phyloP scores from a whole-genome alignment of 345 rosid genomes.

The Physaria fendleri region DNA sequence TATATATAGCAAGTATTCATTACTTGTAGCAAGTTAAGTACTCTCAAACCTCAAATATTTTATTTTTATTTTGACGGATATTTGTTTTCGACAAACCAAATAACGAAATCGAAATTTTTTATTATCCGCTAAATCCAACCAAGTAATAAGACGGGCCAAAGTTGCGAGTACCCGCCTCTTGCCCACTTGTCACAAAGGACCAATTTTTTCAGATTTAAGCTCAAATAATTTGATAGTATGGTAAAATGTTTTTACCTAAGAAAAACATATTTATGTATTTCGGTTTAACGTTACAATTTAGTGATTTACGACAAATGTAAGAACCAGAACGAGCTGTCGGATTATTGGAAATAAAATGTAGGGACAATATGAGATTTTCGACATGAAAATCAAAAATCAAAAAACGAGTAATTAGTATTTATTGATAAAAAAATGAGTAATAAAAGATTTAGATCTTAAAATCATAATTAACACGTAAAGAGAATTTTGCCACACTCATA shows the following conservation, averaged over 20 bases:
- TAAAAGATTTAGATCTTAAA: not conserved
- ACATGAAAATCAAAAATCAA: not conserved
- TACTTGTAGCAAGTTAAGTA: no score
- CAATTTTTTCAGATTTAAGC: not conserved
- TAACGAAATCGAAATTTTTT: no score
- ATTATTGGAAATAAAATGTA: not conserved
- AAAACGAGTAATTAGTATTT: not conserved
- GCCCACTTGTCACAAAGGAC: no score
- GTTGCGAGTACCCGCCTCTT: no score
- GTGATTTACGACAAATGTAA: not conserved
- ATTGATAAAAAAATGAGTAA: not conserved
- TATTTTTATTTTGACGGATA: no score
- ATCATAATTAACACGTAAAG: conserved; percentile 9
- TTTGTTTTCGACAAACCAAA: no score
- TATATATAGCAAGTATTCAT: no score
- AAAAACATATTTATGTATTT: no score
- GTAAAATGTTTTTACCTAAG: not conserved
- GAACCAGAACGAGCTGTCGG: conserved; percentile 7
- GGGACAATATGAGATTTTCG: not conserved
- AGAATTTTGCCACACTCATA: conserved; percentile 9
- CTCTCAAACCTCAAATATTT: no score
- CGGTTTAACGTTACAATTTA: not conserved
- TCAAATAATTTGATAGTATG: not conserved
- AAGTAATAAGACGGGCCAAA: no score
- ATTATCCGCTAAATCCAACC: no score